These are phyloP conservation scores for Phytophthora fragariae DNA, from an alignment of 352 stramenopile genomes.

Conservation along the genomic window DNA sequence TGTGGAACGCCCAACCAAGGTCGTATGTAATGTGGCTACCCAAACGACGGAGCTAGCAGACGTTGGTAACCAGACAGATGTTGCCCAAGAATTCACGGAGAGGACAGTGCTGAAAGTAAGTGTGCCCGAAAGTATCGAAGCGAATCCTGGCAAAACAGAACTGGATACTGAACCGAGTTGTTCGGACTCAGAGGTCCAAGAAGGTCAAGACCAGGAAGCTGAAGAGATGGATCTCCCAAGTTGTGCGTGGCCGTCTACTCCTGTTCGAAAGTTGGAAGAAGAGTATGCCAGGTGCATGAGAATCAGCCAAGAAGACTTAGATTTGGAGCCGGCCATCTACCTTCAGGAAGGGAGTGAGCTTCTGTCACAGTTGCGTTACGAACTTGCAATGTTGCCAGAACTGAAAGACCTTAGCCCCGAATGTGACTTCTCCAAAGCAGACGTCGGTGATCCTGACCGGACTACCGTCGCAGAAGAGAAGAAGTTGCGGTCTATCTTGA, in stretches of 20 bases:
- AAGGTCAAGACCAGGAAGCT: background rate
- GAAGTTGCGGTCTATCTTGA: background rate
- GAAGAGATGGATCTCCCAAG: background rate
- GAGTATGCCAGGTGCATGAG: background rate
- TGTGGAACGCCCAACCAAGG: too few species aligned
- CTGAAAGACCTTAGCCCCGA: slow-evolving; percentile 1
- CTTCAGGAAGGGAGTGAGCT: slow-evolving; percentile 6
- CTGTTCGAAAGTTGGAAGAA: background rate
- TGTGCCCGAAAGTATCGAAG: background rate
- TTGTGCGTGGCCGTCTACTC: background rate
- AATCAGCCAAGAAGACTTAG: background rate
- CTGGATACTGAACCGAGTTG: too few species aligned
- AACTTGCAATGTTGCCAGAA: slow-evolving; percentile 3
- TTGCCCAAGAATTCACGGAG: too few species aligned
- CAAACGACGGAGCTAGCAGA: too few species aligned
- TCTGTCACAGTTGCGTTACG: slow-evolving; percentile 4
- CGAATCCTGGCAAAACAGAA: too few species aligned
- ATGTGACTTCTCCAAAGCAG: background rate
- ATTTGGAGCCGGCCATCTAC: slow-evolving; percentile 3
- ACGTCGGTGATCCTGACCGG: background rate
- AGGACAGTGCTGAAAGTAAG: background rate
- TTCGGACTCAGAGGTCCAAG: too few species aligned
- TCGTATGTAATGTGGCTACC: too few species aligned
- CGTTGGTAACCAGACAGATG: too few species aligned
- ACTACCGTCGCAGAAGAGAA: background rate